A percentile compares a stretch with the other conserved stretches of the same genome.
phyloP scores from a whole-genome alignment of 2,329 filamentous ascomycete species.

The Ophiostoma fasciatum region DNA sequence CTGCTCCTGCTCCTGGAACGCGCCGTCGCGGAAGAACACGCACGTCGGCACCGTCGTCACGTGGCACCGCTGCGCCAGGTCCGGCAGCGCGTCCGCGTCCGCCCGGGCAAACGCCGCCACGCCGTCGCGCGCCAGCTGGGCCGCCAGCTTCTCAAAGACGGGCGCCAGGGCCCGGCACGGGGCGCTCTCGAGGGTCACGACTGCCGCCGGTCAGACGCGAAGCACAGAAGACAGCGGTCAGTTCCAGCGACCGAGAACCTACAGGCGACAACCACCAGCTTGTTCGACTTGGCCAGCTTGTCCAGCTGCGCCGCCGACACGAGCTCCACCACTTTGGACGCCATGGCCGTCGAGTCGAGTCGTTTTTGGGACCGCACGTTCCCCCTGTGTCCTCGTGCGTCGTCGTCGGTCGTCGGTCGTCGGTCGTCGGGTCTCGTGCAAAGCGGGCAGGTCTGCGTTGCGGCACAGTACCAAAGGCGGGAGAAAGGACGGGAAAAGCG shows the following conservation, averaged over 20 bases:
- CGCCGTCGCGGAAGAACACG: slow-evolving; percentile 65
- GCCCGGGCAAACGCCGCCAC: slow-evolving; percentile 69
- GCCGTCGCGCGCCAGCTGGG: slow-evolving; percentile 53
- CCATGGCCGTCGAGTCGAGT: too few relatives aligned
- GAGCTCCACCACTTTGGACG: slow-evolving; percentile 24
- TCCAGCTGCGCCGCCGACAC: slow-evolving; percentile 48
- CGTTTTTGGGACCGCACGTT: too few relatives aligned
- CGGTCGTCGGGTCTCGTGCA: too few relatives aligned
- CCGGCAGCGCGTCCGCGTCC: slow-evolving; percentile 43
- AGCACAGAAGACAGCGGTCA: background rate
- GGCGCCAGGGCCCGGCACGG: slow-evolving; percentile 71
- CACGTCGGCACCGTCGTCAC: slow-evolving; percentile 81
- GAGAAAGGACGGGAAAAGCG: background rate
- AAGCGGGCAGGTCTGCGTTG: too few relatives aligned
- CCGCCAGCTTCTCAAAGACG: slow-evolving; percentile 63
- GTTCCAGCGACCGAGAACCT: slow-evolving; percentile 25
- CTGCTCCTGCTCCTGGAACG: slow-evolving; percentile 48
- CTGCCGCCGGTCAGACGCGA: too few relatives aligned
- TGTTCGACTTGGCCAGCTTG: slow-evolving; percentile 52
- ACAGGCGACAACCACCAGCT: slow-evolving; percentile 82
- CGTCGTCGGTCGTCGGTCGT: too few relatives aligned
- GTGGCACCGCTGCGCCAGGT: slow-evolving; percentile 58
- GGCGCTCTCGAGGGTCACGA: background rate
- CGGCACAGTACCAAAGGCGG: too few relatives aligned
- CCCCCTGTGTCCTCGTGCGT: too few relatives aligned